A percentile compares a stretch with the other conserved stretches of the same genome.
phyloP scores from a whole-genome alignment of 768 basidiomycete genomes.

The Boletus edulis region DNA sequence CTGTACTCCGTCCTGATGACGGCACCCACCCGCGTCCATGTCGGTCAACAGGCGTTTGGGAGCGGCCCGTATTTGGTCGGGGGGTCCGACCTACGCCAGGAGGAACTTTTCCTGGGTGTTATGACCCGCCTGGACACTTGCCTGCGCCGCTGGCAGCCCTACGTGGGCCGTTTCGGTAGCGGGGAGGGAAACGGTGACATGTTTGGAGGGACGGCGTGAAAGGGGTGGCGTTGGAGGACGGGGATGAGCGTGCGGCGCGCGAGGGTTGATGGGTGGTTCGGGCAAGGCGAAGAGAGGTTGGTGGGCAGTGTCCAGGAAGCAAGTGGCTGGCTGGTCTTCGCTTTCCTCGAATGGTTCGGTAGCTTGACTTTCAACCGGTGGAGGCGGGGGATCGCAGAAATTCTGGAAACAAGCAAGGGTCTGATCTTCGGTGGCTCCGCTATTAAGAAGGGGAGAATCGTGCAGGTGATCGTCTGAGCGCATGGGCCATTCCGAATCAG shows the following conservation, averaged over 20 bases:
- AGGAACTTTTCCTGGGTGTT: neutral
- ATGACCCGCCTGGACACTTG: neutral
- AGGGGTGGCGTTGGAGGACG: constrained; percentile 9
- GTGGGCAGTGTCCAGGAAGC: neutral
- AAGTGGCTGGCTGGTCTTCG: neutral
- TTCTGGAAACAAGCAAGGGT: neutral
- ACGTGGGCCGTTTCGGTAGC: neutral
- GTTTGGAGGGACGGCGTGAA: neutral
- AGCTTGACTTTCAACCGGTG: neutral
- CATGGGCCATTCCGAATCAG: neutral
- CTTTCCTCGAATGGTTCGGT: neutral
- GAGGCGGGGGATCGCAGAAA: neutral
- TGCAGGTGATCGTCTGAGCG: neutral
- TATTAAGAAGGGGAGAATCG: neutral
- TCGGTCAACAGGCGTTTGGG: no score
- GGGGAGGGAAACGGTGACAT: neutral
- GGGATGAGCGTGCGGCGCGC: neutral
- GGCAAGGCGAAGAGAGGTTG: neutral
- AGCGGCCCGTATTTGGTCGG: neutral
- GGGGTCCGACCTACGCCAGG: neutral
- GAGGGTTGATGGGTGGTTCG: neutral
- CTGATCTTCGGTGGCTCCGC: neutral
- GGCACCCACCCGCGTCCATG: neutral
- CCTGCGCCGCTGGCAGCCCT: neutral
- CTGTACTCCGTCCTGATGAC: neutral